A percentile compares a stretch with the other conserved stretches of the same genome.
Evolutionary conservation across 345 rosid species (phyloP).

Genomic region (Eucalyptus sp.): DNA sequence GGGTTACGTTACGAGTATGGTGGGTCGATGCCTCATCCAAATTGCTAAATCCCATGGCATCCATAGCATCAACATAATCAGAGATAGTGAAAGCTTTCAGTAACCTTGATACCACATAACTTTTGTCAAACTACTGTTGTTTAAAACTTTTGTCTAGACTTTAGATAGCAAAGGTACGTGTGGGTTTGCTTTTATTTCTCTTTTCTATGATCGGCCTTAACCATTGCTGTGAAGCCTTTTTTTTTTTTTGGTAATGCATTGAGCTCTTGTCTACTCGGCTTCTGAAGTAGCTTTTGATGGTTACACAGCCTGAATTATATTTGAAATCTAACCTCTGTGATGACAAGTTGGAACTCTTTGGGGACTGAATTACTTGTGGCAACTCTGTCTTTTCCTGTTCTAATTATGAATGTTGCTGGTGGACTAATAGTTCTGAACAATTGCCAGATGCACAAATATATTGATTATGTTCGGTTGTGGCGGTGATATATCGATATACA

Average conservation of each 20-base stretch:
- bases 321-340: background rate
- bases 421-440: background rate
- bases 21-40: conserved; percentile 86
- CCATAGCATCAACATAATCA: conserved; percentile 58
- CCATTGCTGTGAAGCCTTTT: too few species aligned
- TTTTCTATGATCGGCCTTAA: too few species aligned
- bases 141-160: background rate
- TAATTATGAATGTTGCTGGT: background rate
- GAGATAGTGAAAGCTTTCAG: conserved; percentile 41
- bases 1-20: conserved; percentile 87
- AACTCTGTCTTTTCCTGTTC: background rate
- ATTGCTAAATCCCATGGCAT: conserved; percentile 65
- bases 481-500: background rate
- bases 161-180: background rate
- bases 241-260: too few species aligned
- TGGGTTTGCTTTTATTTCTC: too few species aligned
- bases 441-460: background rate
- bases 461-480: background rate
- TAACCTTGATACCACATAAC: background rate
- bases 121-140: background rate
- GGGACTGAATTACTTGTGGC: background rate
- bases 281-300: background rate
- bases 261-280: background rate
- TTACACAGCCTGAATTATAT: background rate
- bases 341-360: background rate